These are phyloP conservation scores for Fusarium nelsonii DNA, from an alignment of 2,329 filamentous ascomycete species.

Conservation along the genomic window DNA sequence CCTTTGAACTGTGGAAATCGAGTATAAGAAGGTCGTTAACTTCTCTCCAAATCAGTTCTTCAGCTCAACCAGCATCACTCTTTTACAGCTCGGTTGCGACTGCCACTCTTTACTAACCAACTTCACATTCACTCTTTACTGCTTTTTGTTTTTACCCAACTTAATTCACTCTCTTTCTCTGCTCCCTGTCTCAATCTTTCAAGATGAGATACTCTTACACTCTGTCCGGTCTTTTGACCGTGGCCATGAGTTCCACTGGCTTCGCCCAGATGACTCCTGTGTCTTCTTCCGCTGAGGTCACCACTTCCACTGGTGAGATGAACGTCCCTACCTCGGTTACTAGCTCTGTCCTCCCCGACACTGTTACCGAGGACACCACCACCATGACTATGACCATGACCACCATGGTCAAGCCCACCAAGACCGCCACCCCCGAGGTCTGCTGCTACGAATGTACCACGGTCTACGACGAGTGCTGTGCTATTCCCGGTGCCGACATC, in stretches of 20 bases:
- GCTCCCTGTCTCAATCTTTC: background rate
- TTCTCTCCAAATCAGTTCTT: constrained; percentile 22
- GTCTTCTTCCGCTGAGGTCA: background rate
- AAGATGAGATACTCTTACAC: constrained; percentile 40
- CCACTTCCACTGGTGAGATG: constrained; percentile 10
- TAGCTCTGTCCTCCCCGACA: background rate
- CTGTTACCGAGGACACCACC: constrained; percentile 4
- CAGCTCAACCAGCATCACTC: constrained; percentile 40
- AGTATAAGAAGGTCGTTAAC: constrained; percentile 34
- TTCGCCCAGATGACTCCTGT: constrained; percentile 16
- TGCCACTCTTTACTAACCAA: constrained; percentile 36
- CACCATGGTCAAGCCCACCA: constrained; percentile 21
- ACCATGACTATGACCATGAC: constrained; percentile 17
- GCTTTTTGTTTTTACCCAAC: constrained; percentile 24
- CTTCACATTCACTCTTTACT: constrained; percentile 21
- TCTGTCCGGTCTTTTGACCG: constrained; percentile 39
- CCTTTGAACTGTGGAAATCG: too few relatives aligned
- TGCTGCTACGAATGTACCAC: constrained; percentile 18
- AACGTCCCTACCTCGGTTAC: constrained; percentile 23
- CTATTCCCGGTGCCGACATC: constrained; percentile 13
- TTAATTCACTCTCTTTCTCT: constrained; percentile 23
- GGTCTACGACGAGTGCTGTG: constrained; percentile 33
- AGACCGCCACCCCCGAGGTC: constrained; percentile 5
- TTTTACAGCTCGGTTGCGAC: constrained; percentile 37
- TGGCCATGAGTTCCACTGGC: constrained; percentile 28